Evolutionary conservation across 2,329 filamentous ascomycete species (phyloP), one percentile per base, ranked within the genome.

Genomic region (Clonostachys rosea): DNA sequence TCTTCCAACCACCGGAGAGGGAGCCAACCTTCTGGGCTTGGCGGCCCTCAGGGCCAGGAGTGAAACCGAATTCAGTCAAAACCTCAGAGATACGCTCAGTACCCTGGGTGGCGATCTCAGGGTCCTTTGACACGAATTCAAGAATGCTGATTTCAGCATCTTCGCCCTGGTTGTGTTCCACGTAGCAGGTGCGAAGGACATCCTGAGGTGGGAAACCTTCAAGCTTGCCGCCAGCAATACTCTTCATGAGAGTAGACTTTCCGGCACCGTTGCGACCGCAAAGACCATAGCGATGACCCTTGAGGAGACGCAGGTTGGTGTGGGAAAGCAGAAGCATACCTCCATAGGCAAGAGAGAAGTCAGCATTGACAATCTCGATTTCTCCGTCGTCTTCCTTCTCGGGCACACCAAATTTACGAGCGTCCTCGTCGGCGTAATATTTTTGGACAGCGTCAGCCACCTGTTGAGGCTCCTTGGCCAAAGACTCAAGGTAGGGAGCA

Each of bases 171-270:
- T 97, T 97, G 76, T 99, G 94, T 75, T 99, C 94, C 40, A 99
- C 94, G 62, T 97, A 99, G 71, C 92, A 97, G 11, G 92, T 97
- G 59, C 89, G 87, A 59, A 99, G 84, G 50, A 91, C 86, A 54
- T 96, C 91, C 64, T 94, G 91, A 14, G 90, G 77, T 36, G 94
- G 94, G 73, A 99, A 99, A 9, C 94, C 94, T 69, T 99, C 94
- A 5, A 99, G 80, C 77, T 99, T 99, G 62, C 91, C 92, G 50
- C 87, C 87, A 44, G 94, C 89, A 59, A 99, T 99, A 65, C 88
- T 91, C 64, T 90, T 89, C 94, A 99, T 97, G 49, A 99, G 80
- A 2, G 94, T 99, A n/a, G 94, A 97, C 74, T 99, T 99, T 63
- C 94, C 94, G 48, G 91, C 91, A 73, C 94, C 94, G 66, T 99